Percentiles rank a stretch among this genome's conserved stretches.
Evolutionary conservation across 805 yeast species (phyloP).

Genomic region (Ogataea nonfermentans): DNA sequence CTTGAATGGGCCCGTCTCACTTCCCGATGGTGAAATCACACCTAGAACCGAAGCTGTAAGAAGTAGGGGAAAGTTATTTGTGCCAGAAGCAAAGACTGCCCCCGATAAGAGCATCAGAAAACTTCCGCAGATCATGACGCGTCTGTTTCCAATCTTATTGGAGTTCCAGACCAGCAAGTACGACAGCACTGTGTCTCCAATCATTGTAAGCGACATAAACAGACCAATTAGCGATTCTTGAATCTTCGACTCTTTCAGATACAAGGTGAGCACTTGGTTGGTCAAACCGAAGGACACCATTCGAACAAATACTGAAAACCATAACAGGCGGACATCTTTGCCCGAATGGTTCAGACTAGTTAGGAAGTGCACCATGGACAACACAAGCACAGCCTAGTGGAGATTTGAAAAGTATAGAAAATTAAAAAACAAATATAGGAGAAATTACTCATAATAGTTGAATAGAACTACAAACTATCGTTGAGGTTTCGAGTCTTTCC

Average conservation of each 20-base stretch:
- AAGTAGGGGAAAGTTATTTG: conserved; percentile 51
- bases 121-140: conserved; percentile 62
- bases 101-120: conserved; percentile 71
- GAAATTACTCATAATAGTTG: too few species aligned
- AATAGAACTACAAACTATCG: too few species aligned
- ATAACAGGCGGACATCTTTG: conserved; percentile 58
- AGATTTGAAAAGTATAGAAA: background rate
- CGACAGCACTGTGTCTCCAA: conserved; percentile 76
- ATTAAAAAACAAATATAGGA: background rate
- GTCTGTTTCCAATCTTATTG: conserved; percentile 64
- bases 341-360: conserved; percentile 34
- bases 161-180: conserved; percentile 75
- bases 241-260: conserved; percentile 53
- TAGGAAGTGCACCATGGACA: conserved; percentile 34
- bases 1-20: conserved; percentile 88
- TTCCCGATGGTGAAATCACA: conserved; percentile 86
- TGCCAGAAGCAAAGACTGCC: conserved; percentile 51
- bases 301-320: conserved; percentile 68
- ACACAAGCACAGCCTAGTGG: conserved; percentile 2
- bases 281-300: conserved; percentile 75
- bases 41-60: conserved; percentile 76
- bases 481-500: too few species aligned
- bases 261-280: conserved; percentile 73
- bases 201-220: conserved; percentile 77
- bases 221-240: conserved; percentile 62